Percentiles rank a stretch among this genome's conserved stretches.
Conservation (phyloP, 1,139 yeast genomes). For the Saccharomyces hybrid region DNA sequence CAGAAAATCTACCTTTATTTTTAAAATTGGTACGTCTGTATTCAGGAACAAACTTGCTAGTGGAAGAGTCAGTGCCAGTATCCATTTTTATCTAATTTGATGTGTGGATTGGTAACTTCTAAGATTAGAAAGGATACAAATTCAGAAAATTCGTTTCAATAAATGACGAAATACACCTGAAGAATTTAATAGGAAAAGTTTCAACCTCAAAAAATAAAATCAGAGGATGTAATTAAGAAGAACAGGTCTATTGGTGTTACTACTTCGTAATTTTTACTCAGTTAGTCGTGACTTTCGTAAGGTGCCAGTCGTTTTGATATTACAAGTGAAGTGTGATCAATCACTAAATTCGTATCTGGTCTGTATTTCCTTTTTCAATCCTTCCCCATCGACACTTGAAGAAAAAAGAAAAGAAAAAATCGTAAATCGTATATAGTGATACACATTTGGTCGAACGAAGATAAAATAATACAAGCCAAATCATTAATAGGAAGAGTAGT, state of each 20-base stretch:
- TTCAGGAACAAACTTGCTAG: constrained; percentile 88
- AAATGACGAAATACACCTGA: background rate
- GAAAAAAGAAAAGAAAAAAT: background rate
- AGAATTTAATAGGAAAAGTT: background rate
- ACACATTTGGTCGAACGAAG: too few relatives aligned
- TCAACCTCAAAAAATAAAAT: background rate
- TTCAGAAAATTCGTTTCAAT: background rate
- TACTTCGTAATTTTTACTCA: too few relatives aligned
- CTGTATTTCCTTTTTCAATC: background rate
- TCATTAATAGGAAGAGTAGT: background rate
- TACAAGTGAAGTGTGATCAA: background rate
- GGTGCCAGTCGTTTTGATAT: background rate
- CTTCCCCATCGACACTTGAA: constrained; percentile 1
- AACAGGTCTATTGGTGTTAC: background rate
- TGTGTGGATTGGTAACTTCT: background rate
- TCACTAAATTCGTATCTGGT: background rate
- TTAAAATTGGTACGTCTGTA: constrained; percentile 95
- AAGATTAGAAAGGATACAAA: background rate
- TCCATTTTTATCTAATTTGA: constrained; percentile 6
- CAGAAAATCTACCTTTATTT: constrained; percentile 88
- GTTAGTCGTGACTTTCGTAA: background rate
- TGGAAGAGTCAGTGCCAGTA: constrained; percentile 44
- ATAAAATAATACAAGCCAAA: background rate
- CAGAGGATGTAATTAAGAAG: background rate
- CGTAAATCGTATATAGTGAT: too few relatives aligned